A percentile compares a stretch with the other conserved stretches of the same genome.
These are phyloP conservation scores for Mrakia blollopis DNA, from an alignment of 768 basidiomycete genomes.

Conservation along the genomic window DNA sequence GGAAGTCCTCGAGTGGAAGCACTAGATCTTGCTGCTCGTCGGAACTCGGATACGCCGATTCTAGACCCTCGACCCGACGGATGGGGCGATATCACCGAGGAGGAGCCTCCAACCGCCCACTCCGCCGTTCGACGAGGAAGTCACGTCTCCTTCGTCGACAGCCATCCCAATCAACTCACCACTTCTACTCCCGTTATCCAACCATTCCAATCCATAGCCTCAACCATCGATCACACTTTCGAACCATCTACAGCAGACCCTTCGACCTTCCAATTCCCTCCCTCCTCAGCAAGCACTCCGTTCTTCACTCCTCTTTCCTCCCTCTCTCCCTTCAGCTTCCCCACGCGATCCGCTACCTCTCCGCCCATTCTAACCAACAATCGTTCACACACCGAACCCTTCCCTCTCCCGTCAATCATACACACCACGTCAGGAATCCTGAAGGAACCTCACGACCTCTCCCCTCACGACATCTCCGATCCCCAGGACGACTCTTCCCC, in stretches of 20 bases:
- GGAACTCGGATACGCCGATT: not conserved
- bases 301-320: not conserved
- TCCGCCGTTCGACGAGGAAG: constrained; percentile 1
- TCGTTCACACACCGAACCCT: not conserved
- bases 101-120: not conserved
- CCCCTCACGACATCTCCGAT: not conserved
- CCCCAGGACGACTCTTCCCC: not conserved
- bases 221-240: not conserved
- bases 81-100: not conserved
- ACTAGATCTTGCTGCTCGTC: not conserved
- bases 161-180: not conserved
- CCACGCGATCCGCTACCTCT: not conserved
- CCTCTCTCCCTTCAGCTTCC: not conserved
- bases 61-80: not conserved
- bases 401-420: not conserved
- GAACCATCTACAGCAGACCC: not conserved
- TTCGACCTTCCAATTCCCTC: constrained; percentile 3
- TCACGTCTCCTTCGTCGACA: constrained; percentile 31
- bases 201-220: not conserved
- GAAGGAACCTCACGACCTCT: not conserved
- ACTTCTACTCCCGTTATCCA: not conserved
- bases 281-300: constrained; percentile 3
- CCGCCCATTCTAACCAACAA: not conserved
- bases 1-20: not conserved
- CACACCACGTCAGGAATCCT: not conserved